Conservation (phyloP, 768 basidiomycete genomes). For the Tricholoma matsutake region DNA sequence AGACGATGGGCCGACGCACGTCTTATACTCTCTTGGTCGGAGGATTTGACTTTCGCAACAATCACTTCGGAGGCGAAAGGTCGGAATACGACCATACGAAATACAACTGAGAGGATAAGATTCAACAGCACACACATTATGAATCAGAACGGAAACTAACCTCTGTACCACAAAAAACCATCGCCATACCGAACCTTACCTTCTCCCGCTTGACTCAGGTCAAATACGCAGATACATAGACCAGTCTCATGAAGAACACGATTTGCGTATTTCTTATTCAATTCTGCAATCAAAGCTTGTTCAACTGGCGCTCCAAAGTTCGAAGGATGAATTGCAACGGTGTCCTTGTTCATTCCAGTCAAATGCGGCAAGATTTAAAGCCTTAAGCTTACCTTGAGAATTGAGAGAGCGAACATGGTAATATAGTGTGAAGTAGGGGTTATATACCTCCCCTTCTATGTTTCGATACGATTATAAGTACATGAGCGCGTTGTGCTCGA, state of each 20-base stretch:
- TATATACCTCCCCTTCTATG: neutral
- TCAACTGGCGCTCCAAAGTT: conserved; percentile 78
- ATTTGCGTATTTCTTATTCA: conserved; percentile 97
- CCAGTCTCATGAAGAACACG: conserved; percentile 88
- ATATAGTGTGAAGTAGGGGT: neutral
- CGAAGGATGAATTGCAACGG: conserved; percentile 83
- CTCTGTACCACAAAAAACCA: conserved; percentile 92
- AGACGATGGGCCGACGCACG: conserved; percentile 43
- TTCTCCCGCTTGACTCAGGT: conserved; percentile 81
- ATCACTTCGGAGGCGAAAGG: conserved; percentile 91
- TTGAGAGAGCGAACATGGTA: conserved; percentile 45
- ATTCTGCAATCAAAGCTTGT: conserved; percentile 76
- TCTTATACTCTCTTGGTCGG: conserved; percentile 81
- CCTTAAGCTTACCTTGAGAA: conserved; percentile 34
- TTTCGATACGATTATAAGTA: neutral
- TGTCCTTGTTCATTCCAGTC: conserved; percentile 57
- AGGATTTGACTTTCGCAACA: conserved; percentile 83
- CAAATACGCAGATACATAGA: conserved; percentile 87
- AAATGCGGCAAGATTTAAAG: neutral
- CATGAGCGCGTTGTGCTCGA: neutral
- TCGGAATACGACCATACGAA: conserved; percentile 87
- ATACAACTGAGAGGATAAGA: conserved; percentile 56
- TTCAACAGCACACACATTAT: neutral
- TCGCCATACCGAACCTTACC: conserved; percentile 95
- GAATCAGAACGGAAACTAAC: conserved; percentile 37